Evolutionary conservation across 1,139 yeast species (phyloP), one percentile per base, ranked within the genome.

Genomic region (Taiozyma sp.): DNA sequence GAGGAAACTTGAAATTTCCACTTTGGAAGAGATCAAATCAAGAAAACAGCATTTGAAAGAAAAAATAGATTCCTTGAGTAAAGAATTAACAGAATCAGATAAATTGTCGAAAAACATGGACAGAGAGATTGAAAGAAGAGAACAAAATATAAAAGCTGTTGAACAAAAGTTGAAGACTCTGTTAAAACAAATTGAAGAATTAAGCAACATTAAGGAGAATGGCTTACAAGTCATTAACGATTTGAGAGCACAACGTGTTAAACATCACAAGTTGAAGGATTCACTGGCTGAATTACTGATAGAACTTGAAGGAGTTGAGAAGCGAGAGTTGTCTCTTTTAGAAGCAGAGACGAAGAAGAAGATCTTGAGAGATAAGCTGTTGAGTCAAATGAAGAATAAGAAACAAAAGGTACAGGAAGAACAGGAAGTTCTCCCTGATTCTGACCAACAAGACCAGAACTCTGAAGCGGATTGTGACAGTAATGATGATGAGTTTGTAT

Each of bases 301-400:
- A 5, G 51, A 54, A 29, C 34, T 58, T 38, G 61, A 58, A 16
- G n/a, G 16, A 5, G 39, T 59, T 24, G 57, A 57, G 22, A 27
- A 45, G 14, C 36, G 51, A 19, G 57, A 59, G 44, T 19, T 14
- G 3, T 48, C 50, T 9, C 39, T 52, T 42, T 7, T 28, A 16
- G 53, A 50, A 14, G 24, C 42, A 5, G 56, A 55, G 19, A 30
- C 48, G 24, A 50, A 48, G 24, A 46, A 53, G 32, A 19, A 45
- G 12, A 44, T 45, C 12, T 28, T 55, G 14, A 48, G 53, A 19
- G 39, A 48, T 23, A 52, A 51, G 45, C 48, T 52, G 24, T 27
- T 50, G 14, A 50, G 44, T 8, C 56, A 50, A 29, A 44, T 24
- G 47, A 48, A 36, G 23, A 48, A 30, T 44, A 47, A 46, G 42